Evolutionary conservation across 2,329 filamentous ascomycete genomes (phyloP), one percentile per base, ranked within the genome.

Genomic region (Torrubiella hemipterigena): DNA sequence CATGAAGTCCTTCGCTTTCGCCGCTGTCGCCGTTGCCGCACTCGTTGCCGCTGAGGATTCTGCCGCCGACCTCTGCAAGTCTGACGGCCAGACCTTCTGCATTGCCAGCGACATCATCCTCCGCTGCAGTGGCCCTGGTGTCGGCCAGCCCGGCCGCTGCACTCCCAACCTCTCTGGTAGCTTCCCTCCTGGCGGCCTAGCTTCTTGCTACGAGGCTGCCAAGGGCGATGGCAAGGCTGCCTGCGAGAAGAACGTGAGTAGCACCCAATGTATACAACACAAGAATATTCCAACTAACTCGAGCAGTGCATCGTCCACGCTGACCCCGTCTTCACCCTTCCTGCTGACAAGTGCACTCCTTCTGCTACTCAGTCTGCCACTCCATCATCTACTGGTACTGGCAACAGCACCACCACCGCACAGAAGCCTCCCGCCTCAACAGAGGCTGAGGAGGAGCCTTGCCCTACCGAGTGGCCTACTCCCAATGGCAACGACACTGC

Each of bases 381-480:
- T n/a, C 12, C 6, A 6, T 24, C 22, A 6, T 14, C 22, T 12
- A 28, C 26, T 15, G 40, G 40, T 17, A 66, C 71, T 42, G 80
- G 77, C 14, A 70, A 93, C n/a, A 85, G 80, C 58, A 85, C 85
- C 16, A 6, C 26, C 15, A 28, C 12, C n/a, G n/a, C n/a, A n/a
- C n/a, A n/a, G n/a, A n/a, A n/a, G n/a, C n/a, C n/a, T n/a, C n/a
- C n/a, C n/a, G n/a, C n/a, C n/a, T n/a, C n/a, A n/a, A n/a, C n/a
- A n/a, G n/a, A n/a, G n/a, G n/a, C n/a, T n/a, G n/a, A n/a, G n/a
- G n/a, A n/a, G n/a, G n/a, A n/a, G n/a, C n/a, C n/a, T n/a, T n/a
- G n/a, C 12, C 26, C 26, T 28, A 28, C 26, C 7, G 13, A 12
- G 31, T 26, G 8, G 10, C 22, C 32, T 17, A 11, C 17, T 19